phyloP scores from a whole-genome alignment of 768 basidiomycete species.

The Gloeophyllum trabeum region DNA sequence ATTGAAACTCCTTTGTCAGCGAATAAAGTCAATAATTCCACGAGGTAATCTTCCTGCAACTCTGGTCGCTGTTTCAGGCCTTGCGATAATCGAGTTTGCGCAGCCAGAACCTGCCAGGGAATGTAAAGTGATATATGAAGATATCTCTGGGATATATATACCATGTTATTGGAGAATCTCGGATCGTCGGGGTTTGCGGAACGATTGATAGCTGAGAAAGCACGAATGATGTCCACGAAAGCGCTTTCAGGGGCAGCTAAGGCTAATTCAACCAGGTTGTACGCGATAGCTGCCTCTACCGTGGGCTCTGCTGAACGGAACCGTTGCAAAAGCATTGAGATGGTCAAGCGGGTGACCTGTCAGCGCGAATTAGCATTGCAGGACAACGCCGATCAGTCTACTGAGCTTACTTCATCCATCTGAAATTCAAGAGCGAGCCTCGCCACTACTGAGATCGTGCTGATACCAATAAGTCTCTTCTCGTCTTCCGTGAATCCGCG shows the following conservation, averaged over 20 bases:
- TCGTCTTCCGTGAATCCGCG: slow-evolving; percentile 73
- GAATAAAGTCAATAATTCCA: slow-evolving; percentile 80
- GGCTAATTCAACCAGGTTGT: slow-evolving; percentile 85
- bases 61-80: slow-evolving; percentile 67
- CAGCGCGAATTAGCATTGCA: background rate
- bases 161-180: slow-evolving; percentile 84
- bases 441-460: slow-evolving; percentile 86
- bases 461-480: slow-evolving; percentile 74
- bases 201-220: slow-evolving; percentile 77
- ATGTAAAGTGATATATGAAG: background rate
- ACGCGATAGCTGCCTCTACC: slow-evolving; percentile 85
- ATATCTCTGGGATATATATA: slow-evolving; percentile 19
- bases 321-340: slow-evolving; percentile 88
- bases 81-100: slow-evolving; percentile 82
- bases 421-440: slow-evolving; percentile 80
- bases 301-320: slow-evolving; percentile 76
- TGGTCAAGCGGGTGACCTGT: slow-evolving; percentile 75
- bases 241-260: slow-evolving; percentile 64
- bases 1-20: slow-evolving; percentile 87
- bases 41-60: slow-evolving; percentile 66
- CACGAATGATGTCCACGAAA: slow-evolving; percentile 74
- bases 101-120: slow-evolving; percentile 59
- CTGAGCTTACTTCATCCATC: slow-evolving; percentile 56
- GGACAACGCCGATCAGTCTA: background rate
- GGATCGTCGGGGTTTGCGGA: slow-evolving; percentile 86